phyloP scores from a whole-genome alignment of 805 yeast genomes.

The Candida khao-thaluensis region DNA sequence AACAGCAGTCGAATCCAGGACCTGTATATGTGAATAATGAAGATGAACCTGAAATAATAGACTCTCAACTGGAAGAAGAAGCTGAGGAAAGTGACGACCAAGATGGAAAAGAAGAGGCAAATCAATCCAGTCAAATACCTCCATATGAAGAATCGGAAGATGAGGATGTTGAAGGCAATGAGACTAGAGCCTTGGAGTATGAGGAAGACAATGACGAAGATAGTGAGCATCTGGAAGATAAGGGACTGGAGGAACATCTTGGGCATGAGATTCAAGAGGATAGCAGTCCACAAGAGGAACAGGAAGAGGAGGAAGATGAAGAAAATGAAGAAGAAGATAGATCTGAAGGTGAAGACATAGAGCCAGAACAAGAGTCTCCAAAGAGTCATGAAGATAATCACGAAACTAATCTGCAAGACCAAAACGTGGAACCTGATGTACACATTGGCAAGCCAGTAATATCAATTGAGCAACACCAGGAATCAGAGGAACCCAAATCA shows the following conservation, averaged over 20 bases:
- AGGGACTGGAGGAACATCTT: conserved; percentile 2
- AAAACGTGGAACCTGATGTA: neutral
- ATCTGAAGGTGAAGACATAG: no score
- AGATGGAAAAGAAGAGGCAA: neutral
- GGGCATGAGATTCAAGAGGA: conserved; percentile 5
- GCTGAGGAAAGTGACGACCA: conserved; percentile 3
- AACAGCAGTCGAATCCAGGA: no score
- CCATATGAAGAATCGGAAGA: conserved; percentile 1
- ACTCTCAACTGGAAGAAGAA: conserved; percentile 7
- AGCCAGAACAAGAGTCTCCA: no score
- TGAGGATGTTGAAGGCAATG: neutral
- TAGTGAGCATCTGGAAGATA: conserved; percentile 3
- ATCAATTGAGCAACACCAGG: neutral
- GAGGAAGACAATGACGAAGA: neutral
- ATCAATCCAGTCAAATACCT: neutral
- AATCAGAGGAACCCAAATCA: neutral
- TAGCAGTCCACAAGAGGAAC: neutral
- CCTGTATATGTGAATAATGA: conserved; percentile 7
- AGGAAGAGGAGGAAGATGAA: conserved; percentile 3
- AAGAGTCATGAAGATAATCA: no score
- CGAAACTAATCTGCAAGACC: no score
- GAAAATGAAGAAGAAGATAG: neutral
- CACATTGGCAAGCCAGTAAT: neutral
- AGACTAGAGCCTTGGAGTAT: neutral
- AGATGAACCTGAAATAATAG: conserved; percentile 4